Evolutionary conservation across 2,329 filamentous ascomycete species (phyloP), one percentile per base, ranked within the genome.

Genomic region (Pseudogymnoascus sp.): DNA sequence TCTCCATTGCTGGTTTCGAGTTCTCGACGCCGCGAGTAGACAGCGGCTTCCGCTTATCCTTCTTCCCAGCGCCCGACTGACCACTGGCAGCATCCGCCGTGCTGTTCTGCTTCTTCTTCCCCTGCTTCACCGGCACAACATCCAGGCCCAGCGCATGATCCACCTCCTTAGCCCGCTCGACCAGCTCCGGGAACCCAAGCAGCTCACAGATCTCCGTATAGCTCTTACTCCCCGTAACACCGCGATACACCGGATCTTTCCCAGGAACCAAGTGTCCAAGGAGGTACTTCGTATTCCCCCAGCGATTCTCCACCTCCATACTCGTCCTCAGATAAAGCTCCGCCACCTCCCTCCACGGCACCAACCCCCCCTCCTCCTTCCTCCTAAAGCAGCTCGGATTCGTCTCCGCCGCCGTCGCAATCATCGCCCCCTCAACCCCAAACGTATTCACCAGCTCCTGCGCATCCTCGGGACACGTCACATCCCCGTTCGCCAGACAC

Each of bases 401-500:
- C 66, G 87, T 84, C 78, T 99, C 94, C 1, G 94, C 94, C 3
- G 91, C 84, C 2, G 91, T 94, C 8, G 94, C 94, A 70, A 99
- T 97, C 94, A 99, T 99, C 64, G 91, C 94, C 5, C 92, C 93
- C 71, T 97, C 92, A 5, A 89, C 90, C n/a, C 87, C 88, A 71
- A 84, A 97, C 72, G 96, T 88, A 25, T 83, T 70, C 65, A 92
- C 87, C 5, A 99, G 80, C 64, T 79, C 73, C 6, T 89, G 71
- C 0, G 87, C 93, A 64, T 96, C 80, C 60, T 91, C 88, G 62
- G 90, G 84, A 38, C 80, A 84, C 62, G 82, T 84, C 0, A 99
- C 92, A 70, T 99, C 94, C 58, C 94, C 94, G 71, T 99, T 99
- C 86, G 97, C 92, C 41, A 97, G 76, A 72, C 93, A 97, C 7